Percentiles rank a stretch among this genome's conserved stretches.
phyloP scores from a whole-genome alignment of 306 rosid species.

The Astragalus glycyphyllos region DNA sequence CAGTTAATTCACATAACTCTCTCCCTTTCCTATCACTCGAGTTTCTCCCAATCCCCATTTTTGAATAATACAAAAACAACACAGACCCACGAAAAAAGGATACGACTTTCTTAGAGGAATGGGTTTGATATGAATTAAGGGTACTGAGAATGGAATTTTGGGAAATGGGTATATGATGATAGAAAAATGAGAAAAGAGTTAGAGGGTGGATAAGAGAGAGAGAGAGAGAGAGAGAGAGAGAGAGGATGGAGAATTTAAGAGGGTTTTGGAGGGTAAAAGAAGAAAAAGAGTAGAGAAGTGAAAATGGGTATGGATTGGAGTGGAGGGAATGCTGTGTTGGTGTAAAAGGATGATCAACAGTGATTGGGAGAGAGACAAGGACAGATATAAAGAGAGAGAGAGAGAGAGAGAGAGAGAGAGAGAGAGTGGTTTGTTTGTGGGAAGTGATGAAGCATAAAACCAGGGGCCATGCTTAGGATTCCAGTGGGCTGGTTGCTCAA shows the following conservation, averaged over 20 bases:
- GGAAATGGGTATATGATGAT: conserved; percentile 28
- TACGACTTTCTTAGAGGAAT: background rate
- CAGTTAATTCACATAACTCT: conserved; percentile 54
- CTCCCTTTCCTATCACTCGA: conserved; percentile 55
- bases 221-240: conserved; percentile 40
- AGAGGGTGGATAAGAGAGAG: conserved; percentile 22
- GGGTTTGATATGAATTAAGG: background rate
- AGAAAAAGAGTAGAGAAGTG: conserved; percentile 35
- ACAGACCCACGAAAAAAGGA: background rate
- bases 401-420: too few species aligned
- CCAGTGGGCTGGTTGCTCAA: too few species aligned
- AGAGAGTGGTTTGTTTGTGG: conserved; percentile 66
- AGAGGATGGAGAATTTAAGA: conserved; percentile 31
- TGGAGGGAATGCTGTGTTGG: too few species aligned
- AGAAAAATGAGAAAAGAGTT: conserved; percentile 10
- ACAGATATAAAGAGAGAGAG: conserved; percentile 14
- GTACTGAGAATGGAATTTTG: background rate
- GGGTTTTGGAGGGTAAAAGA: conserved; percentile 35
- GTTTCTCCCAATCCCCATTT: conserved; percentile 78
- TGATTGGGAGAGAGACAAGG: conserved; percentile 28
- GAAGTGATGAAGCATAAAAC: conserved; percentile 72
- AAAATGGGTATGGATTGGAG: conserved; percentile 37
- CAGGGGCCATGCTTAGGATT: conserved; percentile 85
- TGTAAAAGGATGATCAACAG: too few species aligned
- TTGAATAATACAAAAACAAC: conserved; percentile 5